These are phyloP conservation scores for Scedosporium dehoogii DNA, from an alignment of 2,329 filamentous ascomycete genomes.

Conservation along the genomic window DNA sequence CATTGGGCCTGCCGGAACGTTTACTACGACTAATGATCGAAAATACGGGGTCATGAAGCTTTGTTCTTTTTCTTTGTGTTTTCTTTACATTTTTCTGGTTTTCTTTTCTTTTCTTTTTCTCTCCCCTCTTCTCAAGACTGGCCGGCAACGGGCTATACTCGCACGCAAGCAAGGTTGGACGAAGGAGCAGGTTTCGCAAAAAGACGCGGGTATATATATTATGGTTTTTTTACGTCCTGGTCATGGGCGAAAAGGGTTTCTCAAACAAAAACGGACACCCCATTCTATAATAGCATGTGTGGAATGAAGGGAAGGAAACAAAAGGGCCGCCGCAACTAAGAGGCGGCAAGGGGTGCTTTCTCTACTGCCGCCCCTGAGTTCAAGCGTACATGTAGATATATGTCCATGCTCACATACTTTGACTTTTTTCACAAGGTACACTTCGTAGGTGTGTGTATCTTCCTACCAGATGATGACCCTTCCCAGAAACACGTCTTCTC, in stretches of 20 bases:
- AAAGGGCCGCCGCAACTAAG: not conserved
- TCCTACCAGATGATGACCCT: not conserved
- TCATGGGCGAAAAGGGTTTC: not conserved
- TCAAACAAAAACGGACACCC: not conserved
- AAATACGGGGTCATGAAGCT: not conserved
- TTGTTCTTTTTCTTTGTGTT: no score
- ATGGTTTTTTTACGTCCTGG: no score
- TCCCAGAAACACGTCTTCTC: not conserved
- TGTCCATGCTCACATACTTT: not conserved
- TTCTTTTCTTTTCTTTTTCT: not conserved
- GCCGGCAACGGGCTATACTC: not conserved
- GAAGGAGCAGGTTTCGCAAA: no score
- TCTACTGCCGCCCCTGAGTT: no score
- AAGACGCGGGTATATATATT: no score
- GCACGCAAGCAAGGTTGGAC: not conserved
- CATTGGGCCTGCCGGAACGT: not conserved
- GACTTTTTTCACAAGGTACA: not conserved
- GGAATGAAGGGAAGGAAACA: not conserved
- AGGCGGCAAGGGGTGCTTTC: no score
- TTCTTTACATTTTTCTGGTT: not conserved
- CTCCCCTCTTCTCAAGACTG: not conserved
- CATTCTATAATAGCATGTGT: not conserved
- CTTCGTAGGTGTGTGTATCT: not conserved
- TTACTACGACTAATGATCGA: slow-evolving; percentile 6
- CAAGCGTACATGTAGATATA: not conserved